These are phyloP conservation scores for Priceomyces haplophilus DNA, from an alignment of 805 yeast species.

Conservation along the genomic window DNA sequence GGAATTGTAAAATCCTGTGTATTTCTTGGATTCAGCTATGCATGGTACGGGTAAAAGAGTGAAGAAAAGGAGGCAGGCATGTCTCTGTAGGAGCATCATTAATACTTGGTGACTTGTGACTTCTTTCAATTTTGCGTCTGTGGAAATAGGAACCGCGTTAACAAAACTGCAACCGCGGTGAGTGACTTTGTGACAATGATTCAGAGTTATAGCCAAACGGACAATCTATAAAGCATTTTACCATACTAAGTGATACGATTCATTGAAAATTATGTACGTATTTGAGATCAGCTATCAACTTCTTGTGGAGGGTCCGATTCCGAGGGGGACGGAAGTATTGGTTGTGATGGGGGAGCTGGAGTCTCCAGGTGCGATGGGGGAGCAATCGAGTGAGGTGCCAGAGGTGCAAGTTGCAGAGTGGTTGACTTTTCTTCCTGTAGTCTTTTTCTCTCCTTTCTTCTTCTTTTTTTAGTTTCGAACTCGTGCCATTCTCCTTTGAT, in stretches of 20 bases:
- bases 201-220: too few relatives aligned
- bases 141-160: too few relatives aligned
- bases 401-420: background rate
- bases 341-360: background rate
- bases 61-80: too few relatives aligned
- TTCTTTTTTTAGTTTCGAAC: constrained; percentile 83
- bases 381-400: constrained; percentile 4
- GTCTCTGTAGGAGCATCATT: too few relatives aligned
- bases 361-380: constrained; percentile 1
- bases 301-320: background rate
- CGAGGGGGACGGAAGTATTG: background rate
- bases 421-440: constrained; percentile 27
- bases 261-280: background rate
- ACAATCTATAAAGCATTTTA: too few relatives aligned
- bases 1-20: too few relatives aligned
- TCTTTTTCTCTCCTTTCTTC: constrained; percentile 48
- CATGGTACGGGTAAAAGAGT: too few relatives aligned
- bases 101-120: too few relatives aligned
- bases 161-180: too few relatives aligned
- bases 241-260: background rate
- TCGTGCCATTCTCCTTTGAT: constrained; percentile 93
- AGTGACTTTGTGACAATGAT: too few relatives aligned
- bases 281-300: background rate
- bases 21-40: too few relatives aligned
- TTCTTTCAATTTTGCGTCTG: too few relatives aligned